phyloP scores from a whole-genome alignment of 805 yeast species.

The Hanseniaspora occidentalis region DNA sequence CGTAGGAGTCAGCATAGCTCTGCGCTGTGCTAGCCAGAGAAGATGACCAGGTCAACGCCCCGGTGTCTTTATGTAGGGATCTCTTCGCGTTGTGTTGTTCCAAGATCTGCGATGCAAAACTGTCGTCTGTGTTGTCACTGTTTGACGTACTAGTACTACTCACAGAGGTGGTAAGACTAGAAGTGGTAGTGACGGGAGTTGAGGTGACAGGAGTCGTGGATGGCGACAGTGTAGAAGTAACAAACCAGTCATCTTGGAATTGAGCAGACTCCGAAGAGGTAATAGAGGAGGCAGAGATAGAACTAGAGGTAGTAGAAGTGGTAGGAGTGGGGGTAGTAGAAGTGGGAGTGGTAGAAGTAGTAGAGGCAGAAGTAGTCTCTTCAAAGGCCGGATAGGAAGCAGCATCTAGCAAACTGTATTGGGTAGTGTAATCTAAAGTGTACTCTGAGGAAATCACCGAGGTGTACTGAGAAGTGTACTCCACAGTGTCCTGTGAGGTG shows the following conservation, averaged over 20 bases:
- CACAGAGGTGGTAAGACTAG: not conserved
- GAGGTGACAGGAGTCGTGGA: not conserved
- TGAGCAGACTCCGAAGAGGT: not conserved
- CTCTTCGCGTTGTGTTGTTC: constrained; percentile 53
- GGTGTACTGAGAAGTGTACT: too few species aligned
- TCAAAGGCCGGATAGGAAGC: too few species aligned
- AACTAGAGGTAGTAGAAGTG: constrained; percentile 7
- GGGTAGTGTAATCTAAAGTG: too few species aligned
- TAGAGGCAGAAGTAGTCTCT: too few species aligned
- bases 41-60: constrained; percentile 40
- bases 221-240: not conserved
- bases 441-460: too few species aligned
- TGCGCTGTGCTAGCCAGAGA: constrained; percentile 42
- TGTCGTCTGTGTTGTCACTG: constrained; percentile 11
- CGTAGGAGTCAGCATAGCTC: constrained; percentile 41
- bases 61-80: constrained; percentile 33
- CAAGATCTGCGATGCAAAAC: constrained; percentile 30
- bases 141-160: too few species aligned
- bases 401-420: too few species aligned
- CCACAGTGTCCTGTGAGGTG: too few species aligned
- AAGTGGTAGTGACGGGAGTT: not conserved
- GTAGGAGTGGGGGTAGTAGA: constrained; percentile 2
- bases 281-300: constrained; percentile 8
- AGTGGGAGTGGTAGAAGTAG: not conserved
- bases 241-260: not conserved